Percentiles rank a stretch among this genome's conserved stretches.
These are phyloP conservation scores for Escovopsis sp. DNA, from an alignment of 2,329 filamentous ascomycete species.

Conservation along the genomic window DNA sequence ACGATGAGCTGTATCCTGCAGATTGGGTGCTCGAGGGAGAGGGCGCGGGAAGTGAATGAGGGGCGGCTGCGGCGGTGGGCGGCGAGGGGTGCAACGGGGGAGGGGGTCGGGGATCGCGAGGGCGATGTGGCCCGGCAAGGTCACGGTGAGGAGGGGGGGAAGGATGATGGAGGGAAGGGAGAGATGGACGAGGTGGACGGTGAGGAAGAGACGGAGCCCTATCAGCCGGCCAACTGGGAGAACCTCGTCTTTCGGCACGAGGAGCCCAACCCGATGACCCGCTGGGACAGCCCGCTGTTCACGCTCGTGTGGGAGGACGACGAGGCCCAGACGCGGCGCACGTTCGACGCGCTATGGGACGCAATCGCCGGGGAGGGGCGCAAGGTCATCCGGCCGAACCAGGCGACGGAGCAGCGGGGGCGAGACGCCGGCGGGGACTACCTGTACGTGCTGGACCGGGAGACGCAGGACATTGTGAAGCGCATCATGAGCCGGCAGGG, in stretches of 20 bases:
- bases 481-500: slow-evolving; percentile 53
- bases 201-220: slow-evolving; percentile 21
- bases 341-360: slow-evolving; percentile 60
- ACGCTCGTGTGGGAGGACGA: slow-evolving; percentile 64
- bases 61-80: slow-evolving; percentile 31
- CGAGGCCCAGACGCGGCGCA: slow-evolving; percentile 36
- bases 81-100: no score
- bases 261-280: slow-evolving; percentile 70
- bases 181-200: neutral
- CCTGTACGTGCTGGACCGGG: slow-evolving; percentile 63
- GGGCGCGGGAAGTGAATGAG: slow-evolving; percentile 43
- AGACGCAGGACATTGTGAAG: slow-evolving; percentile 62
- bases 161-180: neutral
- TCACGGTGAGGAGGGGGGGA: no score
- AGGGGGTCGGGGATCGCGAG: slow-evolving; percentile 3
- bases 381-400: slow-evolving; percentile 56
- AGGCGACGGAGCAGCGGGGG: slow-evolving; percentile 52
- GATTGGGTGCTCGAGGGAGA: slow-evolving; percentile 40
- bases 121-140: neutral
- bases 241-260: slow-evolving; percentile 72
- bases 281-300: slow-evolving; percentile 76
- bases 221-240: slow-evolving; percentile 50
- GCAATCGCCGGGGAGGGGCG: slow-evolving; percentile 46
- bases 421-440: slow-evolving; percentile 56
- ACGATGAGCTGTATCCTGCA: slow-evolving; percentile 64